Evolutionary conservation across 192 early-diverging fungal genomes (phyloP).

Genomic region (Spizellomyces sp.): DNA sequence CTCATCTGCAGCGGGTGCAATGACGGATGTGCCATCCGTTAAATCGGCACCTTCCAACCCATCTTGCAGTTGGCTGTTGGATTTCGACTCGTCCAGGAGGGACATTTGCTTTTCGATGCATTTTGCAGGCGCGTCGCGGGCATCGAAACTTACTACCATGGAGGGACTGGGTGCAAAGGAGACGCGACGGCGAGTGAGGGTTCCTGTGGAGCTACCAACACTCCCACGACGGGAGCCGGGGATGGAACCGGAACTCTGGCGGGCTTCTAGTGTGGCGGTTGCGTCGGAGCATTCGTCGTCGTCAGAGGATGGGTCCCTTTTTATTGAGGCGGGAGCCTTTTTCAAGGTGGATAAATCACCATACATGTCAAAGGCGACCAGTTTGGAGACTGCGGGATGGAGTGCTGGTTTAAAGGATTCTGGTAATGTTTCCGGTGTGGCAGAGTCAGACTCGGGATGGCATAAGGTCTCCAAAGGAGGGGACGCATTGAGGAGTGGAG

Average conservation of each 20-base stretch:
- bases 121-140: neutral
- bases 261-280: too few species aligned
- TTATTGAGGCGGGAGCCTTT: neutral
- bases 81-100: neutral
- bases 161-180: neutral
- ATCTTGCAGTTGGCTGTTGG: neutral
- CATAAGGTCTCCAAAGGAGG: neutral
- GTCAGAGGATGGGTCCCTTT: too few species aligned
- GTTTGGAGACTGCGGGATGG: neutral
- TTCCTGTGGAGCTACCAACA: neutral
- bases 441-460: neutral
- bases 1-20: slow-evolving; percentile 1
- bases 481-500: neutral
- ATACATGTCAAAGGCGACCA: neutral
- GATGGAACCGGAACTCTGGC: neutral
- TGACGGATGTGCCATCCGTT: neutral
- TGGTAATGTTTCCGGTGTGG: too few species aligned
- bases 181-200: neutral
- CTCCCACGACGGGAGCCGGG: neutral
- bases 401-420: neutral
- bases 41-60: neutral
- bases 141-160: neutral
- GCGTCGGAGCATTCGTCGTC: too few species aligned
- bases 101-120: neutral
- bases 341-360: neutral